phyloP scores from a whole-genome alignment of 1,139 yeast genomes.

The Nadsonia commutata region DNA sequence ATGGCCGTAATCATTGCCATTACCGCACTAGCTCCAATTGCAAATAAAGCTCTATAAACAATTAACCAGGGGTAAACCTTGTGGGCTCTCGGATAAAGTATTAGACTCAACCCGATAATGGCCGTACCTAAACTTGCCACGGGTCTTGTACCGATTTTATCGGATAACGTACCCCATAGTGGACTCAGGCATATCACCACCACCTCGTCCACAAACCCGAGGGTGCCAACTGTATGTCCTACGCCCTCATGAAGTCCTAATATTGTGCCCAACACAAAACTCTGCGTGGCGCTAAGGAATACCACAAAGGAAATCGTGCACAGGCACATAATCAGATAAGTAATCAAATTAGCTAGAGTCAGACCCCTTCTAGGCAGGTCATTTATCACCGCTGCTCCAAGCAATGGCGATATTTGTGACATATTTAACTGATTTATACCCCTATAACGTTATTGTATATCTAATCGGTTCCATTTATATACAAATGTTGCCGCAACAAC shows the following conservation, averaged over 20 bases:
- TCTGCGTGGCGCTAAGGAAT: conserved; percentile 54
- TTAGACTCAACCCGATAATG: conserved; percentile 32
- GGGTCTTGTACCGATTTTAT: conserved; percentile 45
- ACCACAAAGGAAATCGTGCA: conserved; percentile 47
- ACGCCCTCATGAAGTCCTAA: conserved; percentile 32
- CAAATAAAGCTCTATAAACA: conserved; percentile 39
- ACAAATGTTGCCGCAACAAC: too few species aligned
- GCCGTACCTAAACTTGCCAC: conserved; percentile 34
- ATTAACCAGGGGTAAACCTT: conserved; percentile 36
- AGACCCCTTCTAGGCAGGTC: too few species aligned
- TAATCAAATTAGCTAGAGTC: not conserved
- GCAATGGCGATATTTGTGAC: too few species aligned
- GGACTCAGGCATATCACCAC: conserved; percentile 44
- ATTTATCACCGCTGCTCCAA: too few species aligned
- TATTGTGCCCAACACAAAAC: conserved; percentile 47
- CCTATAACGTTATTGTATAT: too few species aligned
- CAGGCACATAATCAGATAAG: conserved; percentile 22
- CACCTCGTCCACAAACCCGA: conserved; percentile 53
- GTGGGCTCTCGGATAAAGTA: conserved; percentile 34
- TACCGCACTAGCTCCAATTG: conserved; percentile 42
- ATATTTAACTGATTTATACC: too few species aligned
- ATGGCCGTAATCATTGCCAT: conserved; percentile 34
- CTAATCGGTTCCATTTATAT: too few species aligned
- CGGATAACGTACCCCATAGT: conserved; percentile 48
- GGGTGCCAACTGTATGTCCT: conserved; percentile 43